Percentiles rank a stretch among this genome's conserved stretches.
Evolutionary conservation across 2,329 filamentous ascomycete genomes (phyloP).

Genomic region (Botrytis medusae): DNA sequence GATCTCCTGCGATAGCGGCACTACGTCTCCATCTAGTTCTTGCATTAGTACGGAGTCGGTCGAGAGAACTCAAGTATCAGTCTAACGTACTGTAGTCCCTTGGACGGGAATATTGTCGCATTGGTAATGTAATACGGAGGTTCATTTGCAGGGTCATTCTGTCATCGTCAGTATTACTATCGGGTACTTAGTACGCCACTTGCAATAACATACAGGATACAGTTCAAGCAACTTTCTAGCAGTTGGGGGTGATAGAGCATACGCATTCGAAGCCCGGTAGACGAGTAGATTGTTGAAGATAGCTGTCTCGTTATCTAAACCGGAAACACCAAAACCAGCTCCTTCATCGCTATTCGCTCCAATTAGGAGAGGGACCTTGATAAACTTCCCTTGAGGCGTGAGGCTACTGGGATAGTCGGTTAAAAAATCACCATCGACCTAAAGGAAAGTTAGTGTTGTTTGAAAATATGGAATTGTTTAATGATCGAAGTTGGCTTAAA

Average conservation of each 20-base stretch:
- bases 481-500: not conserved
- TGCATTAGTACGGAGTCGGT: not conserved
- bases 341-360: conserved; percentile 53
- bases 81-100: conserved; percentile 40
- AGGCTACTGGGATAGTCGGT: conserved; percentile 50
- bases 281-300: conserved; percentile 45
- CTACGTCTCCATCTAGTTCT: conserved; percentile 44
- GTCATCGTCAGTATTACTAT: not conserved
- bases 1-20: conserved; percentile 48
- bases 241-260: conserved; percentile 47
- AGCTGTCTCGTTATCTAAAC: conserved; percentile 45
- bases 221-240: conserved; percentile 47
- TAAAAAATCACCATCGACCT: conserved; percentile 48
- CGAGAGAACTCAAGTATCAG: too few species aligned
- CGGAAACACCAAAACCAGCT: conserved; percentile 44
- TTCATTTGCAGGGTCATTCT: conserved; percentile 48
- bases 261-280: conserved; percentile 45
- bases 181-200: fast-evolving
- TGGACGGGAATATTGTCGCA: conserved; percentile 36
- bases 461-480: not conserved
- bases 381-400: conserved; percentile 45
- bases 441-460: not conserved
- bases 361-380: conserved; percentile 47
- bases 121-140: conserved; percentile 46
- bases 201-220: conserved; percentile 41